Conservation (phyloP, 1,284 basidiomycete genomes). For the Sporisorium reilianum region DNA sequence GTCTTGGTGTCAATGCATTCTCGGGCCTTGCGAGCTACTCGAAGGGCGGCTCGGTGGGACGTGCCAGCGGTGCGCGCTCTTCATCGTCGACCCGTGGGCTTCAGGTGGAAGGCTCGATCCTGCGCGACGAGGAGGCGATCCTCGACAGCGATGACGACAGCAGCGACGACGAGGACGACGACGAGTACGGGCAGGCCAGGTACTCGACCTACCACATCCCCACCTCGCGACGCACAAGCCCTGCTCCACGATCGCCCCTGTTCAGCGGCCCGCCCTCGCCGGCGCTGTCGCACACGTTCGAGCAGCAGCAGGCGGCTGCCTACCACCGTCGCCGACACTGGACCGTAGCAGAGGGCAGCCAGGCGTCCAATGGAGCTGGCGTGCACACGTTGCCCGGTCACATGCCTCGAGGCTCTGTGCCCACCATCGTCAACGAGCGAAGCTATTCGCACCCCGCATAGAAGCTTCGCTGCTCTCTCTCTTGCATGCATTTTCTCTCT, state of each 20-base stretch:
- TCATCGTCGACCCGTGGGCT: conserved; percentile 22
- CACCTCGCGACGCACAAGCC: conserved; percentile 22
- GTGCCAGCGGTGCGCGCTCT: conserved; percentile 4
- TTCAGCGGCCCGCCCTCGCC: conserved; percentile 24
- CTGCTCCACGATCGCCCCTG: conserved; percentile 6
- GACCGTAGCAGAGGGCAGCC: conserved; percentile 39
- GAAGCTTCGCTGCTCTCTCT: background rate
- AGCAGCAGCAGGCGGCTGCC: conserved; percentile 12
- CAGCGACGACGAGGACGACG: conserved; percentile 24
- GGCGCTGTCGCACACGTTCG: conserved; percentile 8
- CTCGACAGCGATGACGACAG: conserved; percentile 37
- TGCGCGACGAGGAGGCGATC: conserved; percentile 38
- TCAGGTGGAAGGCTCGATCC: conserved; percentile 43
- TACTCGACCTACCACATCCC: conserved; percentile 18
- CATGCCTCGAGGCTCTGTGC: background rate
- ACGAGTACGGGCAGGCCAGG: conserved; percentile 9
- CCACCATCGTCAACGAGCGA: conserved; percentile 10
- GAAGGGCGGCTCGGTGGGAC: conserved; percentile 11
- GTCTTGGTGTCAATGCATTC: conserved; percentile 29
- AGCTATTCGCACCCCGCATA: conserved; percentile 31
- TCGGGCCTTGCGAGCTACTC: conserved; percentile 41
- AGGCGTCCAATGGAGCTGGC: conserved; percentile 22
- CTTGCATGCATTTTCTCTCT: background rate
- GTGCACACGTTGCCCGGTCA: conserved; percentile 17
- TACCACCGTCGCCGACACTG: conserved; percentile 35